Evolutionary conservation across 208 protist genomes (phyloP).

Genomic region (Crithidia brevicula): DNA sequence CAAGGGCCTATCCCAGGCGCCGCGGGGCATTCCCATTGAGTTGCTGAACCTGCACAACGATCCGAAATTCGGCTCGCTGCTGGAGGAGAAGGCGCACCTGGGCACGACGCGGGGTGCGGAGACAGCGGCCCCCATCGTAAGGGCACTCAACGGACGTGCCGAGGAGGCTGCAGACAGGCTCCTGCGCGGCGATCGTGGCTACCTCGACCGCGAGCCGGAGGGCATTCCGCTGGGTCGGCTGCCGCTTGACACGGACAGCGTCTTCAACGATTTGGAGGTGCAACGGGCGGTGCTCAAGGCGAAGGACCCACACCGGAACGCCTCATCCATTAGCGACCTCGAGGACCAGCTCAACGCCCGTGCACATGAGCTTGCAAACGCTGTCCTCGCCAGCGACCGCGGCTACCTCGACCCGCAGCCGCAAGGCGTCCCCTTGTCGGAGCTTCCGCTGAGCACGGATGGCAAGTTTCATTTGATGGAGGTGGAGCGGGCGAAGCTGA

Average conservation of each 20-base stretch:
- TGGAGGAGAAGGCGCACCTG: slow-evolving; percentile 52
- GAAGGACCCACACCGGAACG: slow-evolving; percentile 52
- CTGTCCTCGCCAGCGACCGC: slow-evolving; percentile 49
- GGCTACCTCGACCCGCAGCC: slow-evolving; percentile 63
- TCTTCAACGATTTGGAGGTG: slow-evolving; percentile 68
- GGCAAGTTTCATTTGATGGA: slow-evolving; percentile 74
- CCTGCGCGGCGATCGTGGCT: slow-evolving; percentile 64
- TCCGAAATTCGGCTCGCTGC: slow-evolving; percentile 45
- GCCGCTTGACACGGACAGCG: slow-evolving; percentile 60
- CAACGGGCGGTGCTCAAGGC: slow-evolving; percentile 62
- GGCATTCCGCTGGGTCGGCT: slow-evolving; percentile 56
- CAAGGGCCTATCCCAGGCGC: slow-evolving; percentile 37
- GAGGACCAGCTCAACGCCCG: slow-evolving; percentile 71
- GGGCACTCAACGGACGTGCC: slow-evolving; percentile 48
- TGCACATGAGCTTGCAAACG: slow-evolving; percentile 49
- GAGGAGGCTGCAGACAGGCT: slow-evolving; percentile 52
- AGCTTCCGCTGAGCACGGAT: slow-evolving; percentile 66
- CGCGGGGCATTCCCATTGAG: slow-evolving; percentile 72
- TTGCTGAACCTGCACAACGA: slow-evolving; percentile 68
- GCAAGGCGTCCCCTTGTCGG: slow-evolving; percentile 50
- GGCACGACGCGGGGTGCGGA: slow-evolving; percentile 23
- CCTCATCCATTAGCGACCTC: slow-evolving; percentile 51
- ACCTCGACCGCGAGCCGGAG: slow-evolving; percentile 72
- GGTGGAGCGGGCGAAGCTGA: slow-evolving; percentile 70
- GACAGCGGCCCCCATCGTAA: slow-evolving; percentile 23